phyloP scores from a whole-genome alignment of 768 basidiomycete species.

The Xanthoconium purpureum region DNA sequence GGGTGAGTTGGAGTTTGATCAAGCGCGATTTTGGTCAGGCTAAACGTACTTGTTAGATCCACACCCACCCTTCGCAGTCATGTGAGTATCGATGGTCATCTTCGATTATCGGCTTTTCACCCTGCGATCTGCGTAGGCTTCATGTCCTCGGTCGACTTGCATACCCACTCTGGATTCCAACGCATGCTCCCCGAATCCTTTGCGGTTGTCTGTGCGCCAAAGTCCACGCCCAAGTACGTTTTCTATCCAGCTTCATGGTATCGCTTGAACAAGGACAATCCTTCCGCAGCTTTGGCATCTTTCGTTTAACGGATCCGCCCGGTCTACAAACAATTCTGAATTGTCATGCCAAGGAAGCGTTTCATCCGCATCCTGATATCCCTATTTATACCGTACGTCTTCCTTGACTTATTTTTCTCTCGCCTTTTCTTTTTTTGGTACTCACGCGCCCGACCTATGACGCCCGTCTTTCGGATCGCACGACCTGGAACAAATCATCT shows the following conservation, averaged over 20 bases:
- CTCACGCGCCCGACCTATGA: background rate
- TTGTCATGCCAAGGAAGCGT: constrained; percentile 70
- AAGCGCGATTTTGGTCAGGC: background rate
- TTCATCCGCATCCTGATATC: constrained; percentile 81
- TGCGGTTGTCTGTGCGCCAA: constrained; percentile 88
- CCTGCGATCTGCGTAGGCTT: constrained; percentile 50
- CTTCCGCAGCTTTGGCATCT: constrained; percentile 66
- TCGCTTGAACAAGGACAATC: background rate
- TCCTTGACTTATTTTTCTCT: background rate
- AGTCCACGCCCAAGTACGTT: constrained; percentile 67
- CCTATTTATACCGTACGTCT: constrained; percentile 81
- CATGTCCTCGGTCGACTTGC: constrained; percentile 92
- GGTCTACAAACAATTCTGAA: constrained; percentile 69
- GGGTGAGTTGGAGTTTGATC: constrained; percentile 53
- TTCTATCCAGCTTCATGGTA: background rate
- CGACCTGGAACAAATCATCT: background rate
- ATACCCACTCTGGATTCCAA: constrained; percentile 89
- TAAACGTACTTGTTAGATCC: constrained; percentile 54
- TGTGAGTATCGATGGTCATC: constrained; percentile 44
- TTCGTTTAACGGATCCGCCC: constrained; percentile 85
- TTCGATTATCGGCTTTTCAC: background rate
- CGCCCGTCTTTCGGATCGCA: background rate
- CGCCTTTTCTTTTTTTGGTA: background rate
- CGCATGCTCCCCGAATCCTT: constrained; percentile 88
- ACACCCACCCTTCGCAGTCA: constrained; percentile 88